phyloP scores from a whole-genome alignment of 495 filamentous ascomycete species.

The Neurospora sp. region DNA sequence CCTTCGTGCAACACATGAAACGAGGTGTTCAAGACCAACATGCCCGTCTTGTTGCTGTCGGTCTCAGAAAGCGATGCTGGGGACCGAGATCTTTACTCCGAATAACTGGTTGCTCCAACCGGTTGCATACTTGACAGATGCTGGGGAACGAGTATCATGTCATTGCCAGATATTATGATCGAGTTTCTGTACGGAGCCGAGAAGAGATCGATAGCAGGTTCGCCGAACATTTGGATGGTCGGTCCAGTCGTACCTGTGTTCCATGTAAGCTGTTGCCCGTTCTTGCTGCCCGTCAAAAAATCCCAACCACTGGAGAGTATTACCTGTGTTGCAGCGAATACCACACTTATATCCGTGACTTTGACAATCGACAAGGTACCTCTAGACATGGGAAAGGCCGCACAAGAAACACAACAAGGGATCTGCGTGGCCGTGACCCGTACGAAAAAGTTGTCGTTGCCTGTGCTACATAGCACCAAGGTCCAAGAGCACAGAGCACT shows the following conservation, averaged over 20 bases:
- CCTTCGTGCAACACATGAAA: background rate
- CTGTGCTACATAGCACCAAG: background rate
- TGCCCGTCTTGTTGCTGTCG: background rate
- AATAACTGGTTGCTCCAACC: background rate
- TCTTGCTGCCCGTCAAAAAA: background rate
- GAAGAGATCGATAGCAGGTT: background rate
- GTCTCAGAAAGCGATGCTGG: background rate
- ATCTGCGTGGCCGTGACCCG: background rate
- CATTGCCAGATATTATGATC: background rate
- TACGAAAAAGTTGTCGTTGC: background rate
- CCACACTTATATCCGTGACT: background rate
- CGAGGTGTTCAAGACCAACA: background rate
- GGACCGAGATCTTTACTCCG: background rate
- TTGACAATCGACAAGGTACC: background rate
- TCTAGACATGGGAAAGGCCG: background rate
- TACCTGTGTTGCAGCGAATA: background rate
- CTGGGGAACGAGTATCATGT: background rate
- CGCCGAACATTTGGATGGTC: background rate
- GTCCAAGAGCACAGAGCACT: background rate
- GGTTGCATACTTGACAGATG: background rate
- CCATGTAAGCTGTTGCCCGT: background rate
- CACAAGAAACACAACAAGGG: background rate
- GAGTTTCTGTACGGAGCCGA: background rate
- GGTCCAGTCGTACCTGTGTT: background rate
- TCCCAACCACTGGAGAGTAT: background rate